Evolutionary conservation across 208 protist genomes (phyloP).

Genomic region (Endotrypanum monterogeii): DNA sequence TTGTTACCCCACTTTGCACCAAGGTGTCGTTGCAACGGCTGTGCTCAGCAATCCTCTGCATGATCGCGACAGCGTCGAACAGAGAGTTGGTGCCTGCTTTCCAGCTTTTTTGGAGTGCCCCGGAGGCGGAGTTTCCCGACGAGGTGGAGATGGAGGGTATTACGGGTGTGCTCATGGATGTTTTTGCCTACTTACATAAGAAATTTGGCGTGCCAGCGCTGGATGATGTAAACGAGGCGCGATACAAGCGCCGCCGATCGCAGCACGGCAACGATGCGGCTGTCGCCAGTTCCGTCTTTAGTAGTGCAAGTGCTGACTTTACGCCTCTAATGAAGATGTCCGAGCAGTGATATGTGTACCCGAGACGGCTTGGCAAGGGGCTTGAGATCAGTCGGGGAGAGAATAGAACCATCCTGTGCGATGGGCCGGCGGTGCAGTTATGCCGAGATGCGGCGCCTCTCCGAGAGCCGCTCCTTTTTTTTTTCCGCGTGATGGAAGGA

Average conservation of each 20-base stretch:
- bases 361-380: neutral
- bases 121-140: slow-evolving; percentile 30
- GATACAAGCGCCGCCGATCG: slow-evolving; percentile 47
- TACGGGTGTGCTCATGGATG: slow-evolving; percentile 69
- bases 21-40: slow-evolving; percentile 47
- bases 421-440: neutral
- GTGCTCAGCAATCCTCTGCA: slow-evolving; percentile 52
- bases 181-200: slow-evolving; percentile 79
- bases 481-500: neutral
- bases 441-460: neutral
- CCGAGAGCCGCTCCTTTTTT: neutral
- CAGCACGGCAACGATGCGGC: slow-evolving; percentile 26
- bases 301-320: slow-evolving; percentile 34
- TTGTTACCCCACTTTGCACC: slow-evolving; percentile 71
- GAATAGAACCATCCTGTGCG: neutral
- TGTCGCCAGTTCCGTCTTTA: slow-evolving; percentile 31
- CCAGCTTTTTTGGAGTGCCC: slow-evolving; percentile 21
- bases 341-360: slow-evolving; percentile 15
- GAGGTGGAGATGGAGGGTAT: slow-evolving; percentile 60
- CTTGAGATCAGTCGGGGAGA: neutral
- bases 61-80: slow-evolving; percentile 38
- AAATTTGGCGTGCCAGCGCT: slow-evolving; percentile 55
- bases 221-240: slow-evolving; percentile 65
- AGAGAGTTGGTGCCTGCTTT: slow-evolving; percentile 26
- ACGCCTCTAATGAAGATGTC: slow-evolving; percentile 31